Evolutionary conservation across 768 basidiomycete genomes (phyloP).

Genomic region (Pisolithus tinctorius): DNA sequence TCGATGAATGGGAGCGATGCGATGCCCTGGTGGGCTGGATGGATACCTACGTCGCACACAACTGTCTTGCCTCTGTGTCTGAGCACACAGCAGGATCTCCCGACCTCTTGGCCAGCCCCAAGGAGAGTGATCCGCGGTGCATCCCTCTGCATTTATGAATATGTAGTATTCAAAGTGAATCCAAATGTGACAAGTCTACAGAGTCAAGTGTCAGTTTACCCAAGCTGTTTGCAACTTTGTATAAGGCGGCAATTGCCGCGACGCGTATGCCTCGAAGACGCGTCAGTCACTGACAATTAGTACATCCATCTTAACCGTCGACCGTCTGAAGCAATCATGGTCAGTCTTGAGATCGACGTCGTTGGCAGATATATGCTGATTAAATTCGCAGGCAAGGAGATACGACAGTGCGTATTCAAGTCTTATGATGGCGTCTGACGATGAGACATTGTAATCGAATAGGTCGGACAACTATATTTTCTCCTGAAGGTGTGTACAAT

Average conservation of each 20-base stretch:
- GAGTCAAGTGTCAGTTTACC: background rate
- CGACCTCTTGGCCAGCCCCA: constrained; percentile 96
- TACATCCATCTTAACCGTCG: background rate
- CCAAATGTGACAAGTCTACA: background rate
- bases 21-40: constrained; percentile 90
- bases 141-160: constrained; percentile 37
- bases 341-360: constrained; percentile 19
- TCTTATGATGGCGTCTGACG: background rate
- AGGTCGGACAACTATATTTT: constrained; percentile 98
- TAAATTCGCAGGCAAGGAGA: constrained; percentile 62
- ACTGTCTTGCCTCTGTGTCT: constrained; percentile 87
- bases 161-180: constrained; percentile 20
- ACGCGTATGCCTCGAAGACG: constrained; percentile 21
- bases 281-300: constrained; percentile 12
- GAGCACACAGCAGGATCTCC: constrained; percentile 90
- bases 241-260: constrained; percentile 17
- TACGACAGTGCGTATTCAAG: constrained; percentile 76
- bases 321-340: constrained; percentile 35
- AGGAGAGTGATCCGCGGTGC: constrained; percentile 78
- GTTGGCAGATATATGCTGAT: background rate
- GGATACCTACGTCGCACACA: constrained; percentile 93
- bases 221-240: too few species aligned
- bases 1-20: constrained; percentile 93
- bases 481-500: constrained; percentile 74
- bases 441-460: constrained; percentile 21